phyloP scores from a whole-genome alignment of 2,329 filamentous ascomycete species.

The Dactylellina haptotyla region DNA sequence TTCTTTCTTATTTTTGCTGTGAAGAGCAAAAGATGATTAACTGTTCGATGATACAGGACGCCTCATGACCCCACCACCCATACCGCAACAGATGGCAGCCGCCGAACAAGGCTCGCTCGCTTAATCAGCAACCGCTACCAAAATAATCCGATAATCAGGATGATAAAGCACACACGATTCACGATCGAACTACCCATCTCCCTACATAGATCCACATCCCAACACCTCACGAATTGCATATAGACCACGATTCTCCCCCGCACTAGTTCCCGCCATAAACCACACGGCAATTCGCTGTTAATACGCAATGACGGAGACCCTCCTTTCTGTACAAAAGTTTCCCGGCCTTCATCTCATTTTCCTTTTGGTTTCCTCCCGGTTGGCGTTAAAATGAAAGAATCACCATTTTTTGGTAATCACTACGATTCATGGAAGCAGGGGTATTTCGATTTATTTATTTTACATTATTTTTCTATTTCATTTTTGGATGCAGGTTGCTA shows the following conservation, averaged over 20 bases:
- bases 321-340: slow-evolving; percentile 52
- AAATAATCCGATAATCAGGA: not conserved
- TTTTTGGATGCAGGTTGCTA: slow-evolving; percentile 28
- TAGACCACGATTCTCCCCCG: not conserved
- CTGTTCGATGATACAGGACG: slow-evolving; percentile 18
- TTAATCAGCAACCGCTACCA: not conserved
- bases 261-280: not conserved
- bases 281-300: not conserved
- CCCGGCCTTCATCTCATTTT: slow-evolving; percentile 27
- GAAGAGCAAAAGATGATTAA: not conserved
- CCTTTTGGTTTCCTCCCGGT: slow-evolving; percentile 18
- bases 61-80: slow-evolving; percentile 43
- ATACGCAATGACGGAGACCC: not conserved
- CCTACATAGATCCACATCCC: too few relatives aligned
- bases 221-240: not conserved
- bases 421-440: slow-evolving; percentile 27
- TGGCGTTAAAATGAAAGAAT: slow-evolving; percentile 51
- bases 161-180: not conserved
- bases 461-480: slow-evolving; percentile 1
- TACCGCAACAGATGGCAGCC: slow-evolving; percentile 42
- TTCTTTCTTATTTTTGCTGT: not conserved
- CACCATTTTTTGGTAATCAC: slow-evolving; percentile 4
- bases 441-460: slow-evolving; percentile 17
- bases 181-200: not conserved
- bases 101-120: slow-evolving; percentile 44